Conservation (phyloP, 176 grass and related monocot species). For the Juncus inflexus region DNA sequence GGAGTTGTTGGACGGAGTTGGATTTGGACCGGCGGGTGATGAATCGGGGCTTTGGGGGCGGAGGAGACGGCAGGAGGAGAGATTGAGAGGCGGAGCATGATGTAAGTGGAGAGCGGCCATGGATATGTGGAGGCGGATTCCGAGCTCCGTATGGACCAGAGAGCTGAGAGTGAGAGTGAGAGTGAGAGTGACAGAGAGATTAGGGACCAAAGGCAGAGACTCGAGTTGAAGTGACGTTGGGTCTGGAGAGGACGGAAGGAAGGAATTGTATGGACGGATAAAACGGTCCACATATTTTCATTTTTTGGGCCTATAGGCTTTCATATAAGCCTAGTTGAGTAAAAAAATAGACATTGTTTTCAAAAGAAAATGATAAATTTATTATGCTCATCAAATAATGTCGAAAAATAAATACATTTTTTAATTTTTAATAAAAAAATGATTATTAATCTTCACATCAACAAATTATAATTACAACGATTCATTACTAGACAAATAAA, state of each 20-base stretch:
- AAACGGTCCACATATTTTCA: too few relatives aligned
- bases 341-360: too few relatives aligned
- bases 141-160: too few relatives aligned
- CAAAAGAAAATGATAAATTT: too few relatives aligned
- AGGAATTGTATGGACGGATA: not conserved
- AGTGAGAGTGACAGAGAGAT: conserved; percentile 10
- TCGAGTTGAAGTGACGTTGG: conserved; percentile 4
- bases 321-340: too few relatives aligned
- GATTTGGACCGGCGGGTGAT: conserved; percentile 71
- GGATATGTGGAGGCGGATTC: not conserved
- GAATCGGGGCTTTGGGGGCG: conserved; percentile 70
- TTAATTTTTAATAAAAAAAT: too few relatives aligned
- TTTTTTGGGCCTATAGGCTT: too few relatives aligned
- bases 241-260: not conserved
- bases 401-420: too few relatives aligned
- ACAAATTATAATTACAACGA: too few relatives aligned
- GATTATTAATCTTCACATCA: too few relatives aligned
- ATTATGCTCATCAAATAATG: too few relatives aligned
- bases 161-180: not conserved
- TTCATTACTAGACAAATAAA: too few relatives aligned
- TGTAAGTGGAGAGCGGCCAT: conserved; percentile 35
- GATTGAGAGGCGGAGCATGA: not conserved
- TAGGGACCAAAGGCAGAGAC: not conserved
- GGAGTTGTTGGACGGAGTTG: conserved; percentile 58
- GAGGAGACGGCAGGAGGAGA: conserved; percentile 28